Base-by-base conservation (phyloP, 495 filamentous ascomycete species). In the Tricharina praecox region DNA sequence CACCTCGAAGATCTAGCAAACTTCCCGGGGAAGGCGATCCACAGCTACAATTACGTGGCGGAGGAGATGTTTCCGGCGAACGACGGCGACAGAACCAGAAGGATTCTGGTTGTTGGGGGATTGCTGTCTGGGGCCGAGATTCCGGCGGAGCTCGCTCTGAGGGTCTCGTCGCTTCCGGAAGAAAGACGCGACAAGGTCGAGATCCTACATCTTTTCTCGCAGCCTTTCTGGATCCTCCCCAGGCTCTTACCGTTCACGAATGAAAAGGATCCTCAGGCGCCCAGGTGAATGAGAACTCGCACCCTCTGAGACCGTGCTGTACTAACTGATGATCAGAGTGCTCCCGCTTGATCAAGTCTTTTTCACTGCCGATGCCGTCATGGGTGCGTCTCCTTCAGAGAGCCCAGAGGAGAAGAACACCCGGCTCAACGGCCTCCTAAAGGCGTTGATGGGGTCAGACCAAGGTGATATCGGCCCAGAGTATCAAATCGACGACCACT, bases 81-180 rank as follows among this genome's bases (percentile, higher is more conserved):
- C 0, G 40, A 53, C 16, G 35, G n/a, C 9, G 50, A 51, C 0
- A 62, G 53, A 13, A 61, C 61, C 0, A 68, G 72, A n/a, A 81
- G 79, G 53, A 73, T 92, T 40, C 69, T 87, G 2, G 71, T 94
- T 11, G 70, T 88, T 7, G 85, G 85, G 3, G 85, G 85, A 1
- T 81, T 82, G 47, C 85, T 92, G 72, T 88, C 81, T 15, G 83
- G 82, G 0, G 71, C 76, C 7, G 85, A 93, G 65, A 74, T 78
- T 33, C 82, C 81, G 4, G 75, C 77, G 18, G 72, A 76, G 3
- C 68, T 86, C 26, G 84, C 83, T 11, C 67, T 77, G 15, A 74
- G 81, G 41, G 60, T 85, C 2, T 84, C 81, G 0, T 75, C 76
- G 18, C 63, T 45, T 50, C 23, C 48, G 52, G 33, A 61, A 63